Conservation (phyloP, 106 monocot genomes). For the Acorus calamus region DNA sequence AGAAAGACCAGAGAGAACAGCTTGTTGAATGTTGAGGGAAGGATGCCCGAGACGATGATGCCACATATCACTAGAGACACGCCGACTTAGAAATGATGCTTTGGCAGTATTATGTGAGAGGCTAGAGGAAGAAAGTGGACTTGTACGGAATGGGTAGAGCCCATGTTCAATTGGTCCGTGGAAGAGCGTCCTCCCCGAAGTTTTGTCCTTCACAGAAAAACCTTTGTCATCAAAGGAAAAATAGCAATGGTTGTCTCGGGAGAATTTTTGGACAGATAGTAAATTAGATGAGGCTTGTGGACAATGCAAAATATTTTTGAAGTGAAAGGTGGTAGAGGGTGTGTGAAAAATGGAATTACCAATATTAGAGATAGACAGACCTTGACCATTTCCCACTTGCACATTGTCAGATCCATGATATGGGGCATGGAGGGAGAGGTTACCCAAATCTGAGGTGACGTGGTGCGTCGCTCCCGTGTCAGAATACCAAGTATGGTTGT, state of each 20-base stretch:
- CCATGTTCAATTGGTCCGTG: background rate
- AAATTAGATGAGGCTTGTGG: background rate
- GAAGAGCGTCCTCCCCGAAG: background rate
- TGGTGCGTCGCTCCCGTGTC: background rate
- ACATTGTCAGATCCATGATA: background rate
- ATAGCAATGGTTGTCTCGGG: background rate
- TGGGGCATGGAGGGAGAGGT: background rate
- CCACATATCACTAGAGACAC: too few species aligned
- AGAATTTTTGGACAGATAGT: background rate
- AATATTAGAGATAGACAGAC: conserved; percentile 3
- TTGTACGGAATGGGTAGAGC: background rate
- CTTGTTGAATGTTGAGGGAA: too few species aligned
- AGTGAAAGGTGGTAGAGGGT: background rate
- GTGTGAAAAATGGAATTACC: background rate
- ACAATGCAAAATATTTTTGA: background rate
- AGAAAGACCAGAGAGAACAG: too few species aligned
- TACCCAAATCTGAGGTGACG: background rate
- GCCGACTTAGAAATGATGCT: too few species aligned
- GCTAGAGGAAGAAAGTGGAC: background rate
- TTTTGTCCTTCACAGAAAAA: conserved; percentile 8
- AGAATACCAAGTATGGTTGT: conserved; percentile 1
- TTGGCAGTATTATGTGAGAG: too few species aligned
- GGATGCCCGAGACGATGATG: too few species aligned
- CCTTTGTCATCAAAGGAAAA: conserved; percentile 3
- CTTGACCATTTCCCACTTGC: conserved; percentile 4